phyloP scores from a whole-genome alignment of 352 stramenopile genomes.

The Globisporangium cederbergense region DNA sequence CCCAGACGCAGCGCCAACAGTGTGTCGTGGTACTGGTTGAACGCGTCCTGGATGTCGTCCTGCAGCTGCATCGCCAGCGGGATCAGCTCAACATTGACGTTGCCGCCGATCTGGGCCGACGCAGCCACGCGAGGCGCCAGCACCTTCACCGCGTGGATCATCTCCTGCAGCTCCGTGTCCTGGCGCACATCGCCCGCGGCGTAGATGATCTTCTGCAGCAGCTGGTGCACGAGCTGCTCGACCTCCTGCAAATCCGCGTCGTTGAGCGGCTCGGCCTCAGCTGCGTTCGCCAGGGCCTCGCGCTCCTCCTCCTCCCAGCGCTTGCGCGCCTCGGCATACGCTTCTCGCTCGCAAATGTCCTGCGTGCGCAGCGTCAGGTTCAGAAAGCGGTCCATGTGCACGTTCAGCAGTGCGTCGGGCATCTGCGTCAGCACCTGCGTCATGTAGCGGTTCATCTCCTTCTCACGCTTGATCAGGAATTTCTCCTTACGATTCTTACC shows the following conservation, averaged over 20 bases:
- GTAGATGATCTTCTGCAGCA: conserved; percentile 89
- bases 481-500: conserved; percentile 91
- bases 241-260: conserved; percentile 88
- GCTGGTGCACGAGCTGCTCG: conserved; percentile 84
- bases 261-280: conserved; percentile 81
- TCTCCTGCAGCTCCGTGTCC: conserved; percentile 87
- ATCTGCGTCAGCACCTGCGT: conserved; percentile 90
- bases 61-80: conserved; percentile 88
- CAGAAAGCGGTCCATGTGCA: conserved; percentile 89
- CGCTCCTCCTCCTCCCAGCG: conserved; percentile 88
- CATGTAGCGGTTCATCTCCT: conserved; percentile 90
- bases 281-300: conserved; percentile 80
- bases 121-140: conserved; percentile 77
- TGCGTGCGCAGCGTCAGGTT: conserved; percentile 83
- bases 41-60: conserved; percentile 88
- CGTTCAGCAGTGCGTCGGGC: conserved; percentile 84
- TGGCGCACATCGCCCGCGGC: conserved; percentile 81
- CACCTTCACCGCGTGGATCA: conserved; percentile 89
- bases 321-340: conserved; percentile 83
- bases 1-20: conserved; percentile 78
- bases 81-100: conserved; percentile 88
- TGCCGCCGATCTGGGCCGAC: conserved; percentile 82
- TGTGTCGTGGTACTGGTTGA: conserved; percentile 91
- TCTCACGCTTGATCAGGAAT: conserved; percentile 90
- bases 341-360: conserved; percentile 86